Evolutionary conservation across 2,329 filamentous ascomycete species (phyloP), one percentile per base, ranked within the genome.

Genomic region (Aspergillus pseudoterreus): DNA sequence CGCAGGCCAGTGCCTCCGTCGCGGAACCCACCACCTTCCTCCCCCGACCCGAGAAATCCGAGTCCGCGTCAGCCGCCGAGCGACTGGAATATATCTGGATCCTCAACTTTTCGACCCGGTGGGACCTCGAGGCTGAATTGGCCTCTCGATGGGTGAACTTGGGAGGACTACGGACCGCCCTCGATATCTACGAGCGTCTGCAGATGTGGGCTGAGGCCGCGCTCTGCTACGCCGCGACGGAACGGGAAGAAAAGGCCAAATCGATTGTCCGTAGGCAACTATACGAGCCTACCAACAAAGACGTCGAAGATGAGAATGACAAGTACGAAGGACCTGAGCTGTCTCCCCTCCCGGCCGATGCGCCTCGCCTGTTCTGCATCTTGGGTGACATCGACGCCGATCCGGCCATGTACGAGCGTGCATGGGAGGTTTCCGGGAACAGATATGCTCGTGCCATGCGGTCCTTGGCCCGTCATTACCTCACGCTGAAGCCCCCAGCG

Each of bases 161-260:
- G 2, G 94, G 94, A 9, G 95, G 91, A 38, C 75, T 99, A 2
- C 81, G 90, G 3, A 95, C 92, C 0, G 94, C 94, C 0, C 80
- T 99, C 1, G 94, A 96, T 54, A 97, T 99, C 54, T 99, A 97
- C 72, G 92, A 96, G 72, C 82, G 94, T 3, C 75, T 99, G 15
- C 85, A 91, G 51, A 86, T 97, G 69, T 97, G 94, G 91, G 89
- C 94, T 1, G 94, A 99, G 72, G 90, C 92, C 4, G 92, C 94
- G 0, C 78, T 99, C 1, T 99, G 94, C 68, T 86, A 90, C 62
- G 92, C 90, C 11, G 78, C 83, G 0, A 88, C 86, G 0, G 81
- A 86, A n/a, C 80, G 85, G 72, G 92, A 96, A 71, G 88, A 88
- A 21, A 94, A 94, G 64, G 94, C 91, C 1, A 83, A 82, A 50